Conservation (phyloP, 768 basidiomycete genomes). For the Amyloporia xantha region DNA sequence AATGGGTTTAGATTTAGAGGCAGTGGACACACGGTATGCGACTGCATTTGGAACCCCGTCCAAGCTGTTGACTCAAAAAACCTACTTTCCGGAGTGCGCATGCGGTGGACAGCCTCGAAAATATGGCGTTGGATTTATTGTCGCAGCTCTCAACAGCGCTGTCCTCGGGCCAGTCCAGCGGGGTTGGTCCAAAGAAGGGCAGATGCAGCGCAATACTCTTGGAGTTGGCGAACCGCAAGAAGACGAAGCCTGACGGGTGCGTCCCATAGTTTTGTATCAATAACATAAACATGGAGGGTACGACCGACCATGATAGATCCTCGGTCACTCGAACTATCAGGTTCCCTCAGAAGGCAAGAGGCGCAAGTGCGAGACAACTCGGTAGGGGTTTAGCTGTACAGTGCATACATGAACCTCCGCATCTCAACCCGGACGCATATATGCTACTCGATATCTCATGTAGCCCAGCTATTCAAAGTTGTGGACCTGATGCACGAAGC, state of each 20-base stretch:
- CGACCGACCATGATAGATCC: conserved; percentile 10
- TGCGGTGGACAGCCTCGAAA: too few species aligned
- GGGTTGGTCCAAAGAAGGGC: background rate
- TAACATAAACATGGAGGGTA: background rate
- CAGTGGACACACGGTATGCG: background rate
- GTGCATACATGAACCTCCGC: background rate
- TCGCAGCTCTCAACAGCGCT: conserved; percentile 14
- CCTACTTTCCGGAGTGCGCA: too few species aligned
- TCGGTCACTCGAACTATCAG: conserved; percentile 22
- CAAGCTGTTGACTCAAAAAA: too few species aligned
- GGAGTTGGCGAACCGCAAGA: conserved; percentile 31
- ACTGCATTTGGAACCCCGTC: too few species aligned
- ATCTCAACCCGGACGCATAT: background rate
- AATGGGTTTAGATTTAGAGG: background rate
- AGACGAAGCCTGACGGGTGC: conserved; percentile 26
- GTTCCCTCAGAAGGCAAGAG: conserved; percentile 32
- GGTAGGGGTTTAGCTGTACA: conserved; percentile 25
- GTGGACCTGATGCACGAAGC: conserved; percentile 69
- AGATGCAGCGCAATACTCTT: conserved; percentile 30
- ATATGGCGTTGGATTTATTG: conserved; percentile 16
- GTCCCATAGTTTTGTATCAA: background rate
- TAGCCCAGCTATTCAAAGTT: conserved; percentile 66
- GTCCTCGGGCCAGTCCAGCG: too few species aligned
- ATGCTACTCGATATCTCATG: background rate
- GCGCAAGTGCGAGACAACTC: conserved; percentile 34